A percentile compares a stretch with the other conserved stretches of the same genome.
phyloP scores from a whole-genome alignment of 2,329 filamentous ascomycete genomes.

The Orbilia ellipsospora region DNA sequence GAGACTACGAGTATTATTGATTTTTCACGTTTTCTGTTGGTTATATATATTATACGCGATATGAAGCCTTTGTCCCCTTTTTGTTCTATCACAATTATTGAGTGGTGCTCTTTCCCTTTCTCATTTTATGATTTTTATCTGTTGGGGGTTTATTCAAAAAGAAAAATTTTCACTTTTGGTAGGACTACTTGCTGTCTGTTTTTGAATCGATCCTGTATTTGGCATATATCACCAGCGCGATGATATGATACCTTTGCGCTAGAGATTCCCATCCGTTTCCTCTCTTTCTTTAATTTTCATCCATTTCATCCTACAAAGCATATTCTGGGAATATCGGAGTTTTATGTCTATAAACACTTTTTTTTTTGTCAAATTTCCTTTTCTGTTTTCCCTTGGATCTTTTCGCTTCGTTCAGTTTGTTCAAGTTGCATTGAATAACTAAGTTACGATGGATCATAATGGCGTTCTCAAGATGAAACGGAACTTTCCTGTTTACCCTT shows the following conservation, averaged over 20 bases:
- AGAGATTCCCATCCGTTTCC: not conserved
- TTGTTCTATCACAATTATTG: not conserved
- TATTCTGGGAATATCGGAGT: slow-evolving; percentile 18
- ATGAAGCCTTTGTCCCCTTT: not conserved
- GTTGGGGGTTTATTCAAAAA: too few relatives aligned
- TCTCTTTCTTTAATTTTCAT: not conserved
- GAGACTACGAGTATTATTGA: slow-evolving; percentile 53
- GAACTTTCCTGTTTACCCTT: slow-evolving; percentile 8
- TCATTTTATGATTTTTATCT: slow-evolving; percentile 8
- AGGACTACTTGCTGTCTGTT: not conserved
- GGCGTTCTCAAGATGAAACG: too few relatives aligned
- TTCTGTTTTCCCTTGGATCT: too few relatives aligned
- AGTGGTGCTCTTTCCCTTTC: not conserved
- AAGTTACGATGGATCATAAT: too few relatives aligned
- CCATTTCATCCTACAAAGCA: not conserved
- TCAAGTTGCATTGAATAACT: too few relatives aligned
- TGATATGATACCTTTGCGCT: not conserved
- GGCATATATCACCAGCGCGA: slow-evolving; percentile 3
- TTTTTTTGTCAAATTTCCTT: not conserved
- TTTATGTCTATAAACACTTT: not conserved
- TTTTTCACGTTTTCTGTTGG: slow-evolving; percentile 1
- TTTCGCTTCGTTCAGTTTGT: too few relatives aligned
- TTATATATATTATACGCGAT: not conserved
- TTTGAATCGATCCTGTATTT: slow-evolving; percentile 13
- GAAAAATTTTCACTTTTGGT: not conserved